Conservation (phyloP, 78 protist species). For the Dictyostelium brefeldianum region DNA sequence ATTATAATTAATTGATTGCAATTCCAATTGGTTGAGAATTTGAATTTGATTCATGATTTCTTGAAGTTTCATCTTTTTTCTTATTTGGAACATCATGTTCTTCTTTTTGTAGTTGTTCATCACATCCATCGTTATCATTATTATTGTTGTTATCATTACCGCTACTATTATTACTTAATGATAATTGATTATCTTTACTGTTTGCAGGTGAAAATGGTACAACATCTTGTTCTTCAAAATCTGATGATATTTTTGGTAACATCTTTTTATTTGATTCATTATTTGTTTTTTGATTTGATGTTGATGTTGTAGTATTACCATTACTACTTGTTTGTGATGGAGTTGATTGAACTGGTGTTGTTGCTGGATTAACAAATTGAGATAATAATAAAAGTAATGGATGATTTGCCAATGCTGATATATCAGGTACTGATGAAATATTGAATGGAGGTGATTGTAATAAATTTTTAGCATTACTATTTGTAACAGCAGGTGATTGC, state of each 20-base stretch:
- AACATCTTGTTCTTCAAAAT: slow-evolving; percentile 9
- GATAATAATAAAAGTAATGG: slow-evolving; percentile 8
- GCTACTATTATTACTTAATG: neutral
- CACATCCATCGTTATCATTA: neutral
- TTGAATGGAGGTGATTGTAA: slow-evolving; percentile 24
- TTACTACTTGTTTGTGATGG: neutral
- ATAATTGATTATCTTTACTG: neutral
- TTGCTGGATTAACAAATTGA: slow-evolving; percentile 16
- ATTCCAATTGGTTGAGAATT: slow-evolving; percentile 10
- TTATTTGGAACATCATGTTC: slow-evolving; percentile 12
- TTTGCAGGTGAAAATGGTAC: neutral
- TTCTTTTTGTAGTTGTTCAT: neutral
- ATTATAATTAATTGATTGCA: neutral
- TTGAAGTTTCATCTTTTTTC: neutral
- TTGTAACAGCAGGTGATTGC: neutral
- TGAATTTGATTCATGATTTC: neutral
- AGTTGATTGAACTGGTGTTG: neutral
- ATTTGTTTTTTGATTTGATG: neutral
- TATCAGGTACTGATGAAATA: slow-evolving; percentile 37
- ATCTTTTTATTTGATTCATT: neutral
- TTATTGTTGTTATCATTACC: neutral
- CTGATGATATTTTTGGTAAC: neutral
- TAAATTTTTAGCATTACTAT: neutral
- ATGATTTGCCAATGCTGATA: slow-evolving; percentile 29
- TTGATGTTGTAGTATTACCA: neutral